Evolutionary conservation across 2,329 filamentous ascomycete genomes (phyloP), one percentile per base, ranked within the genome.

Genomic region (Alternaria triticina): DNA sequence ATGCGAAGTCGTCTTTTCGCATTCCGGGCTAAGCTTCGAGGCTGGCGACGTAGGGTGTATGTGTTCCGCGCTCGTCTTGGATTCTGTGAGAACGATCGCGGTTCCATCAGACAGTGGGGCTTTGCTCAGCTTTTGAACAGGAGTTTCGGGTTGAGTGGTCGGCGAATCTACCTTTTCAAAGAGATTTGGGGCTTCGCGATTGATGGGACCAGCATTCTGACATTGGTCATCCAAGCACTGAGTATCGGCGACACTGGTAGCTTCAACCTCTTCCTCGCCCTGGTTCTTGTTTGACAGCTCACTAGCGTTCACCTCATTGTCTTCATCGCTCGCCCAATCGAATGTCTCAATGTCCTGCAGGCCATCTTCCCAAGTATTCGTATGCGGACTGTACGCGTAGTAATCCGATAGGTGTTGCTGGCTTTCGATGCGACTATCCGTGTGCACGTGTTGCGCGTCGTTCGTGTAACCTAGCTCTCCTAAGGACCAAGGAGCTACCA

Each of bases 301-400:
- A 8, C 30, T 8, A 45, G 2, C 2, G 6, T 28, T 13, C 20
- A 45, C 12, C 11, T 28, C 9, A 3, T 52, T n/a, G 2, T n/a
- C n/a, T 40, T 51, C 33, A 15, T 27, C 20, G 20, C 9, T 30
- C 6, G 20, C 25, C 74, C 75, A 76, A 40, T 76, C 70, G 20
- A 72, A 75, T 1, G 65, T 61, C 3, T 74, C 72, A 51, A 77
- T 77, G 5, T 58, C 61, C 20, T 66, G 52, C 8, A 68, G 40
- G 4, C 69, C 70, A 1, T 75, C 73, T 22, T 68, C 49, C 74
- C 73, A 75, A 8, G 54, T 64, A n/a, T 55, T 20, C 7, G 22
- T 4, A 56, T 44, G 22, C 15, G 43, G 11, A 12, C 46, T 40
- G 40, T 69, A 64, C 6, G 59, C 44, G 61, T 70, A 61, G 50